Base-by-base conservation (phyloP, 345 rosid genomes). In the Eutrema japonicum region DNA sequence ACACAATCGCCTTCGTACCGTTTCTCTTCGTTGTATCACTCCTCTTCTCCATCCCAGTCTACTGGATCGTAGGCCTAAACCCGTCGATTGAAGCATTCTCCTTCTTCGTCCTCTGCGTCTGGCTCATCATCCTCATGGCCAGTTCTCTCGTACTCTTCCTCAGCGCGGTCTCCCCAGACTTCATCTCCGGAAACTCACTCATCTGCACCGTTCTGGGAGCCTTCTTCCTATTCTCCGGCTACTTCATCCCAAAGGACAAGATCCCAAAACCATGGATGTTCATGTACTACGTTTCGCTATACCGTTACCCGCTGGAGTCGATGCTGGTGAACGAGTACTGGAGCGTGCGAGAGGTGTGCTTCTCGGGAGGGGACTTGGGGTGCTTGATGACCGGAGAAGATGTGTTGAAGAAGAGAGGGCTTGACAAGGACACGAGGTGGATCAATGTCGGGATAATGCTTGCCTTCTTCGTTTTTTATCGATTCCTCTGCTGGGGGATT, bases 21-120 rank as follows among this genome's bases (percentile, higher is more conserved):
- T 91, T 91, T 74, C 64, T 94, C 11, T 80, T 94, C 57, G 87
- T 75, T 0, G 93, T 94, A 1, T 81, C 97, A 0, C 52, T 91
- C 42, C 89, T 91, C 2, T 94, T 91, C 70, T 81, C 97, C 0
- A 72, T 78, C 6, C 97, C 98, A 0, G 87, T 91, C 0, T 94
- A 91, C 75, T 94, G 96, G 98, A 76, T 89, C 13, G 98, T 91
- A 0, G 98, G 98, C 1, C 85, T 94, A 5, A 88, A 89, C 41
- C 95, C 95, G 4, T 85, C 93, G 0, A 11, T 84, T 1, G 30
- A 82, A 0, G 95, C 95, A 0, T 94, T 91, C 65, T 37, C 79
- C 0, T 91, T 89, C 77, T 92, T 94, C 74, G 78, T 83, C 6
- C 86, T 88, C 46, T 82, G 88, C 16, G 96, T 89, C 5, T 94